These are phyloP conservation scores for Apium graveolens DNA, from an alignment of 129 eudicot genomes.

Conservation along the genomic window DNA sequence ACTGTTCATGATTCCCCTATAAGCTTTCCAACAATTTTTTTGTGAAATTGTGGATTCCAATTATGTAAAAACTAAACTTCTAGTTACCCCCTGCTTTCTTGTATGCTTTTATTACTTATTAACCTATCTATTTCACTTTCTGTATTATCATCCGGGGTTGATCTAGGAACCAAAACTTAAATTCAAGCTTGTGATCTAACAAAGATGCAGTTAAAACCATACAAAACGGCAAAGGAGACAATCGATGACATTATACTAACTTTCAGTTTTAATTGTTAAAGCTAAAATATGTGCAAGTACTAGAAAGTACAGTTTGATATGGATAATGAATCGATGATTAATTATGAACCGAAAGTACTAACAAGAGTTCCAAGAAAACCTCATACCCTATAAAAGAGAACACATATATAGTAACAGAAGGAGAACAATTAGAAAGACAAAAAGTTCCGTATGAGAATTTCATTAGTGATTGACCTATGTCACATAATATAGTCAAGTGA, in stretches of 20 bases:
- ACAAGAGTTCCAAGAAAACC: background rate
- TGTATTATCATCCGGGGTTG: background rate
- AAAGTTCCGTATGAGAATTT: background rate
- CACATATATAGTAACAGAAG: background rate
- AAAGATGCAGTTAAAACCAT: background rate
- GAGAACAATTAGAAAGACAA: background rate
- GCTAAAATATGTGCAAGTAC: background rate
- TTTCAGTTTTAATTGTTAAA: background rate
- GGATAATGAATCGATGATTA: background rate
- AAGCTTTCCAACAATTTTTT: background rate
- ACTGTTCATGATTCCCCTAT: background rate
- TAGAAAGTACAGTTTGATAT: background rate
- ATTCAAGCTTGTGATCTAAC: conserved; percentile 1
- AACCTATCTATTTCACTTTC: background rate
- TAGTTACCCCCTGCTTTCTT: background rate
- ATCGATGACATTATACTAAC: background rate
- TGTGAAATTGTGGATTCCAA: background rate
- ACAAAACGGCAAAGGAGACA: background rate
- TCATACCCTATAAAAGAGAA: background rate
- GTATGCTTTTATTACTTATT: background rate
- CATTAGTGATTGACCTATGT: background rate
- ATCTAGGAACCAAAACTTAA: background rate
- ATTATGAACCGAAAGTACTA: background rate
- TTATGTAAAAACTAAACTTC: background rate
- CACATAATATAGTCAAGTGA: background rate